Evolutionary conservation across 2,329 filamentous ascomycete genomes (phyloP), one percentile per base, ranked within the genome.

Genomic region (Fusarium citri): DNA sequence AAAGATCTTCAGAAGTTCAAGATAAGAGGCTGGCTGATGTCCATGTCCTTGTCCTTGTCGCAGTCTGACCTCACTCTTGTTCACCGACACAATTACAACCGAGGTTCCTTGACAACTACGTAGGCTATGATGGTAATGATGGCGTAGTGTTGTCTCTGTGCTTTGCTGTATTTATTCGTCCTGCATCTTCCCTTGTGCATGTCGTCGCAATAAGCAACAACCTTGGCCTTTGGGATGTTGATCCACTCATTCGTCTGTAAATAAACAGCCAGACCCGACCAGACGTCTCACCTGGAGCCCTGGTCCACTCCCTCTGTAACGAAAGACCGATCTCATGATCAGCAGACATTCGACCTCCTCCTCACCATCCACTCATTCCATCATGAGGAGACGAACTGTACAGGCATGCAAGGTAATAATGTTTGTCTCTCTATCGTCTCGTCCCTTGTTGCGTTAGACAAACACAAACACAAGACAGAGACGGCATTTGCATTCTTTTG

Each of bases 291-390:
- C 42, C 46, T 46, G 16, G 34, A 40, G 30, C 54, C 53, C 46
- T 58, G 50, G 50, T 48, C 60, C 68, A 65, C 68, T 46, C 43
- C 31, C 51, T 57, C 57, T 57, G 34, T 16, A 66, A 41, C 61
- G 43, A 22, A 66, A 63, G 41, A 31, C 51, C 34, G 65, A 70
- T 64, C 65, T 58, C 69, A 72, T 72, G 69, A 72, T 72, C 61
- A 64, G 59, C 57, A 67, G 46, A 70, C 55, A 51, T 66, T 63
- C 26, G 46, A 70, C 34, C 18, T 31, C 6, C 30, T 37, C 34
- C 18, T 37, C 34, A n/a, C 34, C 34, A 37, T 37, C 34, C 34
- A 37, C 57, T 26, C 37, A 37, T 42, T 58, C 49, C 31, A 63
- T 67, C 47, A 64, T 54, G 46, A 64, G 28, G n/a, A 20, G 34